Conservation (phyloP, 805 yeast species). For the Teunomyces barrocoloradensis region DNA sequence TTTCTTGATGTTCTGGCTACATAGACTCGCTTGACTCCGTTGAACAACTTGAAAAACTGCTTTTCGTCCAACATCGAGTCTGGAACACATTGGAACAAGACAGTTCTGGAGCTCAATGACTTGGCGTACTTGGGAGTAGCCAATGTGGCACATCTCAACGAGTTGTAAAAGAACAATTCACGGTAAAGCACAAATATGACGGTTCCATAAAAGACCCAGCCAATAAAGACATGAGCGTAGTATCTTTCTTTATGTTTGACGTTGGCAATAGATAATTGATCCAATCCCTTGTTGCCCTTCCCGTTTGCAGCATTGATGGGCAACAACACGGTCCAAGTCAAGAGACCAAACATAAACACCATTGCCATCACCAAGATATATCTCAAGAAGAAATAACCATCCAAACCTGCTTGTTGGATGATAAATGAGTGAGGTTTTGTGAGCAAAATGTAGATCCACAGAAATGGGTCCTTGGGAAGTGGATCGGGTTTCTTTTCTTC, state of each 20-base stretch:
- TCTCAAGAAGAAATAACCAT: constrained; percentile 87
- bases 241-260: constrained; percentile 59
- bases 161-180: constrained; percentile 74
- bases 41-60: constrained; percentile 71
- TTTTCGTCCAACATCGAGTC: constrained; percentile 66
- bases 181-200: constrained; percentile 74
- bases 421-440: constrained; percentile 70
- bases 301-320: constrained; percentile 81
- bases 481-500: constrained; percentile 71
- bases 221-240: constrained; percentile 81
- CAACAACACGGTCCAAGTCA: constrained; percentile 67
- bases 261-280: constrained; percentile 75
- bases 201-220: constrained; percentile 75
- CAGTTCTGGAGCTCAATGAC: constrained; percentile 73
- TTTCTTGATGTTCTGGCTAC: constrained; percentile 64
- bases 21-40: constrained; percentile 81
- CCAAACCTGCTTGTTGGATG: constrained; percentile 87
- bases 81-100: constrained; percentile 82
- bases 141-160: constrained; percentile 72
- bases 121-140: constrained; percentile 80
- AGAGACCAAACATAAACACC: constrained; percentile 44
- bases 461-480: constrained; percentile 61
- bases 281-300: constrained; percentile 61
- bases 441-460: constrained; percentile 68
- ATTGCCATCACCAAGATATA: constrained; percentile 59